phyloP scores from a whole-genome alignment of 164 flowering plant species.

The Malania oleifera region DNA sequence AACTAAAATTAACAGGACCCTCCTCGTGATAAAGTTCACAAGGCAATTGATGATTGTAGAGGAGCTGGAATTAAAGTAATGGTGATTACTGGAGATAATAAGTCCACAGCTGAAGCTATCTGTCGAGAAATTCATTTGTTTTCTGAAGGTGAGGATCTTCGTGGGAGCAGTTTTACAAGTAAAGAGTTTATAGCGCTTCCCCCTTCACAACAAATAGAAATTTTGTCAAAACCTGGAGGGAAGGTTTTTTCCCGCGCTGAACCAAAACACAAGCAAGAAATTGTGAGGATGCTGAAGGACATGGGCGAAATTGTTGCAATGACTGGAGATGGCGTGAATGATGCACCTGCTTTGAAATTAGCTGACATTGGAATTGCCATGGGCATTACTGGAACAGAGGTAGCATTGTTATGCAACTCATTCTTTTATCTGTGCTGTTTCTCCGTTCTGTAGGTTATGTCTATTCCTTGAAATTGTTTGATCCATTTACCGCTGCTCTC shows the following conservation, averaged over 20 bases:
- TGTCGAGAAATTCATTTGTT: constrained; percentile 73
- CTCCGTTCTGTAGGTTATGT: background rate
- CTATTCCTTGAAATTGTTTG: too few relatives aligned
- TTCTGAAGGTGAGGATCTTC: constrained; percentile 44
- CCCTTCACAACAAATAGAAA: constrained; percentile 40
- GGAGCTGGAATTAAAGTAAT: constrained; percentile 84
- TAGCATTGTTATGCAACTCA: constrained; percentile 14
- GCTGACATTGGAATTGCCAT: constrained; percentile 92
- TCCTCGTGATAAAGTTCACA: constrained; percentile 76
- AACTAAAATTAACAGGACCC: constrained; percentile 59
- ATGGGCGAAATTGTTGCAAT: constrained; percentile 91
- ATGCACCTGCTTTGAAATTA: constrained; percentile 91
- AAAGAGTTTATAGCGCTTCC: constrained; percentile 75
- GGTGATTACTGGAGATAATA: constrained; percentile 95
- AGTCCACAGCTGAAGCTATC: constrained; percentile 86
- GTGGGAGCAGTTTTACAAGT: constrained; percentile 63
- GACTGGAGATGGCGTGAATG: constrained; percentile 99
- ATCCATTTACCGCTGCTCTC: too few relatives aligned
- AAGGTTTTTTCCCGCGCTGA: constrained; percentile 83
- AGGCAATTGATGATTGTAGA: constrained; percentile 73
- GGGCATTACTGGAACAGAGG: constrained; percentile 98
- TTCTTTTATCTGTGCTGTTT: background rate
- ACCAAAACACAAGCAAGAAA: constrained; percentile 92
- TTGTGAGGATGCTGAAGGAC: constrained; percentile 84
- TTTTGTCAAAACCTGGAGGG: constrained; percentile 66